Evolutionary conservation across 768 basidiomycete genomes (phyloP), one percentile per base, ranked within the genome.

Genomic region (Amanita inopinata): DNA sequence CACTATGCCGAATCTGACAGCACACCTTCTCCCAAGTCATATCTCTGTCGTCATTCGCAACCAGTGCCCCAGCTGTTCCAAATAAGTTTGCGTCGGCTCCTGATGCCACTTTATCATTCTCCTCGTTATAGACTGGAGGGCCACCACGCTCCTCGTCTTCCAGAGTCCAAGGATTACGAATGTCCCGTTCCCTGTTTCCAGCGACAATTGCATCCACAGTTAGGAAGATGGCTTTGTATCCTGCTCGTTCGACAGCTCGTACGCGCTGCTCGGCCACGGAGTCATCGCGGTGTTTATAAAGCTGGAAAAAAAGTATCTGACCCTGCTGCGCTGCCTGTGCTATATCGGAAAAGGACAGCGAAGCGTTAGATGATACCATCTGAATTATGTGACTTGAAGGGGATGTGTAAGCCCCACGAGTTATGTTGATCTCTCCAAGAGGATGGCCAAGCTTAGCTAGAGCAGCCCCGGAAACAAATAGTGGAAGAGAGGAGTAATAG

Each of bases 131-230:
- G 53, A 58, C 46, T 47, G 48, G 48, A 18, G 62, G 46, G 8
- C 45, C 45, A 35, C 66, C 68, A 28, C 55, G 61, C 54, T 81
- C 78, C 41, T 73, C 61, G 31, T 73, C 82, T 52, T 78, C 80
- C n/a, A 64, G 45, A 17, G 59, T 46, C 70, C 69, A 82, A 8
- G 76, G 73, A 45, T 70, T 74, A 42, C 75, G 71, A 31, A 77
- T 75, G 52, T 90, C 87, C 43, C 70, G 63, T 59, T 90, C 87
- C 34, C 90, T 72, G 51, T 90, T 91, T 6, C 86, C 83, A 2
- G 81, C 68, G 30, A 83, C 76, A n/a, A 87, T 68, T 0, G 88
- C 85, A 60, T 97, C 92, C 2, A 94, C 91, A 2, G 92, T 96
- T 42, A 97, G 67, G 58, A 89, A 89, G 46, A 97, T 85, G 0